Conservation (phyloP, 2,329 filamentous ascomycete genomes). For the Trichophyton rubrum region DNA sequence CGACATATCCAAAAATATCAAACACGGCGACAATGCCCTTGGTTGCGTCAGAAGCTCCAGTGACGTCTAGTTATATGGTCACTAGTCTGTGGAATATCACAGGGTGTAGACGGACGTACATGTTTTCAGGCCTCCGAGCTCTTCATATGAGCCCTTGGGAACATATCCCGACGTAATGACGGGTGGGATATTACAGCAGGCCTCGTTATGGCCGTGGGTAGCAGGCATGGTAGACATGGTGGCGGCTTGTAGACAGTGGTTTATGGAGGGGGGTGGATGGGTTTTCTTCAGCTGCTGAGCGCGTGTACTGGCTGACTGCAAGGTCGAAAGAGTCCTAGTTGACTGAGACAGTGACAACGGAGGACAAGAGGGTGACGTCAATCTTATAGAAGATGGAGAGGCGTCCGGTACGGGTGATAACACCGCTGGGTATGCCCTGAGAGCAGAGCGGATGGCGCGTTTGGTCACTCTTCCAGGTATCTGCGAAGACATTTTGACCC, state of each 20-base stretch:
- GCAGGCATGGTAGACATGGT: neutral
- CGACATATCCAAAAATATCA: neutral
- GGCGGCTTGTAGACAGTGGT: neutral
- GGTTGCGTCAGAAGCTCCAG: neutral
- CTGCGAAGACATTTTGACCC: neutral
- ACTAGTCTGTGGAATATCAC: neutral
- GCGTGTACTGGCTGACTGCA: neutral
- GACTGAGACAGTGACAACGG: neutral
- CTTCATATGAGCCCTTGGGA: neutral
- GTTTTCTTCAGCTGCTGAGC: neutral
- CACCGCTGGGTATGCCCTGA: neutral
- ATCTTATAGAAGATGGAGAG: neutral
- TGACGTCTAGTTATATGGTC: neutral
- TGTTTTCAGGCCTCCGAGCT: neutral
- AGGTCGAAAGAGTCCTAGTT: neutral
- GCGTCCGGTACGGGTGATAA: neutral
- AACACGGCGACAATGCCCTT: neutral
- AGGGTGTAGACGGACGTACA: neutral
- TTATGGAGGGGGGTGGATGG: neutral
- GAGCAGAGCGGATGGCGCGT: neutral
- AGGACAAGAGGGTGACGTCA: neutral
- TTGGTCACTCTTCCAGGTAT: neutral
- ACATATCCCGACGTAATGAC: neutral
- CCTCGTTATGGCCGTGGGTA: neutral
- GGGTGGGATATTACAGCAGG: neutral